phyloP scores from a whole-genome alignment of 495 filamentous ascomycete species.

The Aspergillus saccharolyticus region DNA sequence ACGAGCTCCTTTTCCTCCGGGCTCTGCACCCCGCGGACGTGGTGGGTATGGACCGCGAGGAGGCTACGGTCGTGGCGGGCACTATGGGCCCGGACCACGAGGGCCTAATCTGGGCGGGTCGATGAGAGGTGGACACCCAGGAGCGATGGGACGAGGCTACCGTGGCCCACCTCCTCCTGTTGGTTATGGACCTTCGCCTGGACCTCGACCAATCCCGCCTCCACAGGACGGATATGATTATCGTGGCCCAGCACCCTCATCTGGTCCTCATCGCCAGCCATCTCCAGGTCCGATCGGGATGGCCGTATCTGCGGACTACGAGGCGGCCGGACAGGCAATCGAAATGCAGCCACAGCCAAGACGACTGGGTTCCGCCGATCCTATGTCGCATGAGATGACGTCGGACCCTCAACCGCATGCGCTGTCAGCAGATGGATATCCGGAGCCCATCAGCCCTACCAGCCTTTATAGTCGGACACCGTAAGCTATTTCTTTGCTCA shows the following conservation, averaged over 20 bases:
- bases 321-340: conserved; percentile 64
- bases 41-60: conserved; percentile 51
- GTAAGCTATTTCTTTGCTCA: conserved; percentile 49
- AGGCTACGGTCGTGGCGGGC: conserved; percentile 53
- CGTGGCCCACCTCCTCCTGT: conserved; percentile 51
- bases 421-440: conserved; percentile 25
- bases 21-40: conserved; percentile 51
- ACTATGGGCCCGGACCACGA: conserved; percentile 40
- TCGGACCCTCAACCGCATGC: conserved; percentile 55
- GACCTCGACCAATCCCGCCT: conserved; percentile 21
- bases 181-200: conserved; percentile 35
- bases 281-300: conserved; percentile 59
- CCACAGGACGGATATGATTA: conserved; percentile 30
- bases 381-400: conserved; percentile 55
- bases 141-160: conserved; percentile 42
- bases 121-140: conserved; percentile 28
- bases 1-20: conserved; percentile 46
- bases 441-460: conserved; percentile 47
- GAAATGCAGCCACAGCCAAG: conserved; percentile 64
- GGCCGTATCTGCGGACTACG: conserved; percentile 45
- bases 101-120: conserved; percentile 33
- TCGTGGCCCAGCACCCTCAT: conserved; percentile 25
- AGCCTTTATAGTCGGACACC: conserved; percentile 68
- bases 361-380: conserved; percentile 28
- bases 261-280: conserved; percentile 24